Evolutionary conservation across 805 yeast genomes (phyloP), one percentile per base, ranked within the genome.

Genomic region (Komagataella pseudopastoris): DNA sequence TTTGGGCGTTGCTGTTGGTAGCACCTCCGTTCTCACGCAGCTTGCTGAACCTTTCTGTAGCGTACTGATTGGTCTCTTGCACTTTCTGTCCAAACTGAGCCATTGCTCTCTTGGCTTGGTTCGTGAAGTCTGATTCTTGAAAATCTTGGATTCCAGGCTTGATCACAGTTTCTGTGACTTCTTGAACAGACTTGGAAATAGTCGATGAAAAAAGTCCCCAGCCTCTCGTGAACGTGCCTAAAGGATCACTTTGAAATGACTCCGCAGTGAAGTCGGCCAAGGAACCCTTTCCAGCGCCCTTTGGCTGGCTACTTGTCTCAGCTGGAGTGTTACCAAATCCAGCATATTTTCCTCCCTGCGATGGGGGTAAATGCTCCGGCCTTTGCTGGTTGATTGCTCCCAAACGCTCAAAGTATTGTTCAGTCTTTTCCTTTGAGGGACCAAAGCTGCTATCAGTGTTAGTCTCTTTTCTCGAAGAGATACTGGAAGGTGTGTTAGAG

Each of bases 21-120:
- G 39, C 39, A 12, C 10, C 39, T 4, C 39, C 14, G 5, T 30
- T 30, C 39, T 30, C 39, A 30, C 39, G 39, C 10, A 30, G 39
- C 14, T 30, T 12, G 8, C 14, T 30, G 39, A 30, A 14, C 39
- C 39, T 30, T 14, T 30, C 39, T 14, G 39, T 30, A 30, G 39
- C 39, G 14, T 30, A 80, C 54, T 72, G 76, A 39, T 95, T 85
- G 0, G 96, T 88, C 58, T 89, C 95, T 64, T 86, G 95, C 70
- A 91, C 85, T 62, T 82, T 88, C 63, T 87, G 95, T 49, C 97
- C 96, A 70, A 91, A 93, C 71, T 93, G 97, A 53, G 88, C 83
- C 77, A 95, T 87, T n/a, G 98, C 98, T 58, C 88, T 79, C 56
- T 77, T 81, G 4, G 98, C 93, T 61, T 88, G 95, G 51, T 68